phyloP scores from a whole-genome alignment of 805 yeast species.

The Blastobotrys attinorum region DNA sequence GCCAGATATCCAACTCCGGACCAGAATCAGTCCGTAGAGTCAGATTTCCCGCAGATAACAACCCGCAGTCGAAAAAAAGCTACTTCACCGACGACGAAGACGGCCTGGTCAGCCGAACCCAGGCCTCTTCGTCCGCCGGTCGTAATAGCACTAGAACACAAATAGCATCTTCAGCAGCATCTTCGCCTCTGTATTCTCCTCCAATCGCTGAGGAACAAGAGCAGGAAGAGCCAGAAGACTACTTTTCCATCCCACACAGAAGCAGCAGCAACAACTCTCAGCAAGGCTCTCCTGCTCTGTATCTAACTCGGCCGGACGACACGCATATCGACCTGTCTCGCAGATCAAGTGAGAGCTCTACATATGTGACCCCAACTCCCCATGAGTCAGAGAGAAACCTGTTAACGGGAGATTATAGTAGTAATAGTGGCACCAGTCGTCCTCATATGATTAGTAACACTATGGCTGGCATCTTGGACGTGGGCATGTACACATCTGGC shows the following conservation, averaged over 20 bases:
- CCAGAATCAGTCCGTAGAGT: slow-evolving; percentile 6
- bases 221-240: slow-evolving; percentile 9
- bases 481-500: slow-evolving; percentile 23
- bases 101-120: too few species aligned
- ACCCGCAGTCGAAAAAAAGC: slow-evolving; percentile 17
- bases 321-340: too few species aligned
- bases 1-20: not conserved
- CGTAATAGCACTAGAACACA: too few species aligned
- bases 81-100: slow-evolving; percentile 17
- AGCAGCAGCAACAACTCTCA: slow-evolving; percentile 2
- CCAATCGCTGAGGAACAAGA: slow-evolving; percentile 9
- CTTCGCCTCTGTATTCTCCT: too few species aligned
- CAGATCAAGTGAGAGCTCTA: not conserved
- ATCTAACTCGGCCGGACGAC: slow-evolving; percentile 5
- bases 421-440: too few species aligned
- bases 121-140: too few species aligned
- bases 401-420: not conserved
- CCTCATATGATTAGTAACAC: slow-evolving; percentile 1
- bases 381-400: not conserved
- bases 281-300: slow-evolving; percentile 4
- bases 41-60: slow-evolving; percentile 18
- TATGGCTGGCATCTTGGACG: slow-evolving; percentile 18
- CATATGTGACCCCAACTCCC: not conserved
- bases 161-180: too few species aligned
- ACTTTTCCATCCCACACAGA: slow-evolving; percentile 6